Evolutionary conservation across 202 grass and related monocot species (phyloP), one percentile per base, ranked within the genome.

Genomic region (Hordeum pubiflorum): DNA sequence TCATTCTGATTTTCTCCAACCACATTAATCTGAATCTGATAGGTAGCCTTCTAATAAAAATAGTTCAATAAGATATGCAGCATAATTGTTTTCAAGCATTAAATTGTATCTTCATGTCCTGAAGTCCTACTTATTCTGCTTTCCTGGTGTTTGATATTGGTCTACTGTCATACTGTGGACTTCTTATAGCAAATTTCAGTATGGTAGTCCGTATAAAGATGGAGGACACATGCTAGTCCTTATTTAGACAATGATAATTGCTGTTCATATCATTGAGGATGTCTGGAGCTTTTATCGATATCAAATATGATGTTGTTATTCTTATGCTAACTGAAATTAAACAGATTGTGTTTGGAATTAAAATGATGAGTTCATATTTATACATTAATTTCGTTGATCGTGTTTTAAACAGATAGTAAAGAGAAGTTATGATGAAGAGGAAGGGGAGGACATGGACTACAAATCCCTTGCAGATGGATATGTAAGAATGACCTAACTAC

Each of bases 381-480:
- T 62, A 58, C 56, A 75, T 86, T 33, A 15, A 69, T 81, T 41
- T 73, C 41, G 3, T 59, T 79, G 82, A 63, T 69, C 46, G 5
- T 59, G 83, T 65, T 69, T 55, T 43, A 59, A 73, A 87, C 38
- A 99, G 96, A 33, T 84, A 72, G 70, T 77, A 14, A 83, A 21
- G 56, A 79, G 34, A 83, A 81, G 54, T 52, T 79, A 63, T 59
- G 81, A 82, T 23, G 80, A 80, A 69, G 87, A 88, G n/a, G 89
- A 89, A 78, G 87, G 81, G 71, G 92, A 90, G 15, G 96, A 88
- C 40, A 55, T 63, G 36, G 96, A 99, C 71, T 71, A 90, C 82
- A 93, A 76, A 44, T 88, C 83, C 78, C 75, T 96, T 46, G 59
- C 63, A 75, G 89, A 99, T 85, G 96, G 96, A 95, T 93, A 90